Percentiles rank a stretch among this genome's conserved stretches.
These are phyloP conservation scores for Mycena latifolia DNA, from an alignment of 768 basidiomycete genomes.

Conservation along the genomic window DNA sequence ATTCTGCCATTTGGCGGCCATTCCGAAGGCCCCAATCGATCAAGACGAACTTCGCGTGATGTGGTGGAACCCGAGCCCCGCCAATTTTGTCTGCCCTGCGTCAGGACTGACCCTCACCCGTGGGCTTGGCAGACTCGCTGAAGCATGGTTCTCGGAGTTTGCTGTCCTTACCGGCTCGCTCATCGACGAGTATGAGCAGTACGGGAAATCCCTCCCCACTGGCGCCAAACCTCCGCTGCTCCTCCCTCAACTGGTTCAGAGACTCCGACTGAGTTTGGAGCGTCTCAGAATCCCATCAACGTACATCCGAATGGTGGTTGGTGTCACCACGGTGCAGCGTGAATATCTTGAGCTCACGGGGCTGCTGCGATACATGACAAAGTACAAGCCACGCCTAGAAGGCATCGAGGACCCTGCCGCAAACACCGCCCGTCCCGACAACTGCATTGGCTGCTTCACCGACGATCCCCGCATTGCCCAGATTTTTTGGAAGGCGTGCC, in stretches of 20 bases:
- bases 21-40: neutral
- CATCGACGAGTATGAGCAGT: constrained; percentile 11
- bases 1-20: neutral
- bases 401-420: constrained; percentile 8
- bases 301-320: neutral
- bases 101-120: constrained; percentile 16
- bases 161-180: neutral
- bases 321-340: constrained; percentile 14
- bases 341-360: constrained; percentile 26
- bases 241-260: neutral
- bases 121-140: constrained; percentile 9
- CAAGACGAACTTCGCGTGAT: neutral
- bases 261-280: constrained; percentile 12
- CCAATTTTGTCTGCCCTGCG: too few relatives aligned
- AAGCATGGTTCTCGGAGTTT: neutral
- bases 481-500: too few relatives aligned
- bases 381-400: constrained; percentile 15
- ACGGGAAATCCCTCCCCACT: constrained; percentile 10
- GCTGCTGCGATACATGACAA: constrained; percentile 9
- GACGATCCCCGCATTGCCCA: too few relatives aligned
- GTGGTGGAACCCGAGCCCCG: constrained; percentile 24
- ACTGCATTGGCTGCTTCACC: too few relatives aligned
- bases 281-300: neutral
- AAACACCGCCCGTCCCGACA: neutral
- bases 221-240: constrained; percentile 7